Percentiles rank a stretch among this genome's conserved stretches.
These are phyloP conservation scores for Neopestalotiopsis sp. DNA, from an alignment of 2,329 filamentous ascomycete species.

Conservation along the genomic window DNA sequence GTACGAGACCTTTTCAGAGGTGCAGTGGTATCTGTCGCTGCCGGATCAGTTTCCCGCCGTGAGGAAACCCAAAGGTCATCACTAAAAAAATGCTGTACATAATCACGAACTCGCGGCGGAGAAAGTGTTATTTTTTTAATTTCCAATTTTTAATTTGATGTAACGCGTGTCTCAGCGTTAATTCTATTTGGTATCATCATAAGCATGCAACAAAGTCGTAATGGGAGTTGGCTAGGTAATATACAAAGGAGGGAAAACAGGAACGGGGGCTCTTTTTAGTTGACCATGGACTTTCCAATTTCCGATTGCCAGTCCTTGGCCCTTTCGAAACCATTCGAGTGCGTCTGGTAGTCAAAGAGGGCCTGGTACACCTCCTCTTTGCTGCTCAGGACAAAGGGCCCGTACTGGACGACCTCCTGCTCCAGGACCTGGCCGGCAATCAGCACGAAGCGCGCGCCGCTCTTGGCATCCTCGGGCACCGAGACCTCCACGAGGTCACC, in stretches of 20 bases:
- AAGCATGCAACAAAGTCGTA: slow-evolving; percentile 5
- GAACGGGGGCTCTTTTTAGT: slow-evolving; percentile 17
- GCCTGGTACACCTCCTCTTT: slow-evolving; percentile 70
- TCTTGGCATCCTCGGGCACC: slow-evolving; percentile 68
- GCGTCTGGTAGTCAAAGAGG: slow-evolving; percentile 68
- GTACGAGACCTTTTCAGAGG: background rate
- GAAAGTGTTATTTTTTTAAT: background rate
- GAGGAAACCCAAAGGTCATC: slow-evolving; percentile 1
- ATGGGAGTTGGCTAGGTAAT: background rate
- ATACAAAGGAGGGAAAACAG: slow-evolving; percentile 3
- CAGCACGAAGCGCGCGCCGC: slow-evolving; percentile 58
- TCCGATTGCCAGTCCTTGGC: slow-evolving; percentile 73
- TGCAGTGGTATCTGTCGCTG: background rate
- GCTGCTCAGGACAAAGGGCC: slow-evolving; percentile 69
- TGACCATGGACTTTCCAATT: slow-evolving; percentile 39
- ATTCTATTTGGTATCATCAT: slow-evolving; percentile 11
- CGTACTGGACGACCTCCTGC: slow-evolving; percentile 74
- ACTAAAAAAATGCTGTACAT: slow-evolving; percentile 18
- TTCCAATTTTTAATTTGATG: background rate
- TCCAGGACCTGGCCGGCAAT: slow-evolving; percentile 72
- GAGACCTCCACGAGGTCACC: slow-evolving; percentile 78
- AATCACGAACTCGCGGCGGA: slow-evolving; percentile 17
- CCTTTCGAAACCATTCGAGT: slow-evolving; percentile 72
- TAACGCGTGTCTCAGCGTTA: background rate
- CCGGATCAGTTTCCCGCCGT: slow-evolving; percentile 3